Percentiles rank a stretch among this genome's conserved stretches.
Evolutionary conservation across 805 yeast species (phyloP).

Genomic region (Schizosaccharomyces pombe): DNA sequence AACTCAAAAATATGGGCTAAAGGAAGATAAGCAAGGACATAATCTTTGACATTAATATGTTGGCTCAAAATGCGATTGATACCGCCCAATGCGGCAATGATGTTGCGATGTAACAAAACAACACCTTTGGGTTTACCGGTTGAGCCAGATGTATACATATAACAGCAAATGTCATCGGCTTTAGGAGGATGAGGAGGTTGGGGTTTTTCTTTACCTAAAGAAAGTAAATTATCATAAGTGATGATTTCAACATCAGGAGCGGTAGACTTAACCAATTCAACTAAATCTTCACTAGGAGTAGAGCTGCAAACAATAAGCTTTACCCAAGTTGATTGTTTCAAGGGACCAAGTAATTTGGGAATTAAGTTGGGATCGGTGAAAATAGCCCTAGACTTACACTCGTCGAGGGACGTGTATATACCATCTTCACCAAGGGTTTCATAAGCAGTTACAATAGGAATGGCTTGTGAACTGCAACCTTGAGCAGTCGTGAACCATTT

Average conservation of each 20-base stretch:
- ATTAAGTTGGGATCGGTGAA: constrained; percentile 67
- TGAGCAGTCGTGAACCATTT: constrained; percentile 69
- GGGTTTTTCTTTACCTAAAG: constrained; percentile 33
- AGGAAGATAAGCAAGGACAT: constrained; percentile 72
- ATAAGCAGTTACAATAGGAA: constrained; percentile 90
- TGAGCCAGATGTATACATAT: constrained; percentile 75
- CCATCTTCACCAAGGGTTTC: constrained; percentile 71
- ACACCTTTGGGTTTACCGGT: constrained; percentile 78
- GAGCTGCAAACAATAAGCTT: constrained; percentile 43
- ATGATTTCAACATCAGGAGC: constrained; percentile 44
- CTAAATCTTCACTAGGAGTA: constrained; percentile 28
- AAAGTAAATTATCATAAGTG: constrained; percentile 30
- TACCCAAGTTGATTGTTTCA: constrained; percentile 36
- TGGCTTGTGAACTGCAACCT: constrained; percentile 52
- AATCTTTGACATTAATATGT: constrained; percentile 32
- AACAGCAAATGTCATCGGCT: constrained; percentile 44
- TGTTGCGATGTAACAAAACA: constrained; percentile 37
- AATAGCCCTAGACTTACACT: constrained; percentile 56
- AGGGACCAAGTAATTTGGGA: constrained; percentile 42
- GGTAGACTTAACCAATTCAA: constrained; percentile 33
- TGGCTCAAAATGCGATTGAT: constrained; percentile 21
- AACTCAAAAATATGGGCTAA: constrained; percentile 90
- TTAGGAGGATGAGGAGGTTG: constrained; percentile 24
- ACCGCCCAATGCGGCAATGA: constrained; percentile 76
- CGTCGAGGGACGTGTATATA: constrained; percentile 58